Evolutionary conservation across 495 filamentous ascomycete genomes (phyloP), one percentile per base, ranked within the genome.

Genomic region (Pyronema domesticum): DNA sequence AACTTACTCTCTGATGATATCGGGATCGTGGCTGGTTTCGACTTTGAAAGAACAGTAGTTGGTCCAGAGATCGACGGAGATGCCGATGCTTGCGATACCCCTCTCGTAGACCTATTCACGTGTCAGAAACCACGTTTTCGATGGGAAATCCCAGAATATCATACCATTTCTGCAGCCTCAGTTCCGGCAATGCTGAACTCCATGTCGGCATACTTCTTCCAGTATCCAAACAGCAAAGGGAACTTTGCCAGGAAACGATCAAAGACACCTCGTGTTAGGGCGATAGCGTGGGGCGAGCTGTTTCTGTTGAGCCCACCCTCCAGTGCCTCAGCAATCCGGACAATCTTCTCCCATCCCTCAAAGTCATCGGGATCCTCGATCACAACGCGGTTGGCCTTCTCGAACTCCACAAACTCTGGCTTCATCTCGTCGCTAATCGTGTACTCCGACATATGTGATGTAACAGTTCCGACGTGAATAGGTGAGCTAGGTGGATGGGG

Each of bases 1-100:
- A 65, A 96, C 91, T 95, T 94, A 98, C 91, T 96, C 91, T 95
- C 93, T 82, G 72, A 95, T 94, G 68, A 89, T 77, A 63, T 94
- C 85, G 55, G 84, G 74, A 61, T 93, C 87, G 73, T 99, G 91
- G 60, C 82, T 89, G 46, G 93, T 96, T 59, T 95, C 87, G 67
- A 87, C 85, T 68, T 99, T 99, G 78, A 96, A 96, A 58, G 77
- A 74, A 73, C 89, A 96, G 72, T 95, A 99, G 59, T 89, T 88
- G 39, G 86, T 82, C 91, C 91, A 99, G 36, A 96, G 75, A 63
- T 96, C 91, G 57, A 95, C 89, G 1, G 88, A 95, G 55, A 82
- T 86, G 7, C 82, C 80, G 65, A 96, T 88, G 66, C 88, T 93
- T 3, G 91, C 89, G 56, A 94, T 80, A 51, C 93, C 91, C 60